Evolutionary conservation across 345 rosid genomes (phyloP), one percentile per base, ranked within the genome.

Genomic region (Sonneratia alba): DNA sequence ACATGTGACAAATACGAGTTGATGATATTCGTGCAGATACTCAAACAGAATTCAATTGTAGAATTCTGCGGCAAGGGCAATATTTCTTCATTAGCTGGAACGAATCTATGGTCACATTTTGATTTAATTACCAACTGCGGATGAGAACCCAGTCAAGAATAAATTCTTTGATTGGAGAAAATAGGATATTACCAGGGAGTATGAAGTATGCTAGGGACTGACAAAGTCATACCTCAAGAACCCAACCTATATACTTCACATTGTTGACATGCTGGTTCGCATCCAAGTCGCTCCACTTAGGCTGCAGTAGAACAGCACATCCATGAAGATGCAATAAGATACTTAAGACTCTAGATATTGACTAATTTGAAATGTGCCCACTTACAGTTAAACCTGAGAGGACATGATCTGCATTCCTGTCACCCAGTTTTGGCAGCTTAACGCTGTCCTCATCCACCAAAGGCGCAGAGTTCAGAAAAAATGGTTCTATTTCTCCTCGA

Each of bases 241-340:
- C 89, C 99, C 99, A 96, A 67, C 94, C 92, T 11, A 96, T 82
- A 86, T 96, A 96, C 81, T 96, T 96, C 73, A 92, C 99, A 83
- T 96, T 96, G 82, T 92, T 96, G 64, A 92, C 99, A 78, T 96
- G 99, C 79, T 96, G 98, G 83, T 96, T 96, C 77, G 91, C 89
- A 86, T 96, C 99, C 67, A 96, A 71, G 77, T 96, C 99, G 73
- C 87, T 87, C 99, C 99, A 96, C 62, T 93, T 74, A 59, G 99
- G 98, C 99, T 96, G 93, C 71, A 79, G 75, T 69, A 70, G 67
- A 32, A 73, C 34, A 57, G 70, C 34, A 56, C 36, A 1, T 53
- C 16, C 22, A 69, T 40, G 45, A 18, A 18, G 12, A 19, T 32
- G 38, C 34, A 6, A 67, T 2, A 66, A 22, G 64, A 59, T 22